Evolutionary conservation across 2,329 filamentous ascomycete species (phyloP).

Genomic region (Paraphoma sp.): DNA sequence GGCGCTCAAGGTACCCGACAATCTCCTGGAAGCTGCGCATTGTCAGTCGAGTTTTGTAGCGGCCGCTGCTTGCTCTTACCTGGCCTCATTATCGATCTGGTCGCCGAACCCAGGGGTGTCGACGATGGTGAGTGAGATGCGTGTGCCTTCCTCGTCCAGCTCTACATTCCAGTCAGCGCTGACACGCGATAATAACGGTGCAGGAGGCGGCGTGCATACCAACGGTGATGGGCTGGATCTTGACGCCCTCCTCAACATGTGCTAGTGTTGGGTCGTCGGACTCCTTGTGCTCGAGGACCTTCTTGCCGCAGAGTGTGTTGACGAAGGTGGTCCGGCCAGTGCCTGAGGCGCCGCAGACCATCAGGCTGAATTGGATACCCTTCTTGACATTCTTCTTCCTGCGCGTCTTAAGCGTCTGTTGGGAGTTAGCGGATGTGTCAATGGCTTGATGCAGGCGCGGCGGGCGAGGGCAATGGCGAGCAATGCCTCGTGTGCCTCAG

Average conservation of each 20-base stretch:
- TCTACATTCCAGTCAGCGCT: slow-evolving; percentile 54
- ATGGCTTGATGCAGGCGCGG: slow-evolving; percentile 19
- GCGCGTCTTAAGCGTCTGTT: slow-evolving; percentile 75
- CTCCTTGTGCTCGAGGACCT: slow-evolving; percentile 89
- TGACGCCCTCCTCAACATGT: slow-evolving; percentile 94
- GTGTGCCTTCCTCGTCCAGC: slow-evolving; percentile 96
- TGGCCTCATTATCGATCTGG: slow-evolving; percentile 98
- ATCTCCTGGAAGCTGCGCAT: slow-evolving; percentile 89
- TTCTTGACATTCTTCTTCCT: slow-evolving; percentile 99
- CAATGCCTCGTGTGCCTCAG: slow-evolving; percentile 30
- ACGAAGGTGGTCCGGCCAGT: slow-evolving; percentile 99
- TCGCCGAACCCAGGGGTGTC: slow-evolving; percentile 98
- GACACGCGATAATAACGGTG: background rate
- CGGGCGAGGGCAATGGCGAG: slow-evolving; percentile 19
- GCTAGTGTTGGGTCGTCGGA: slow-evolving; percentile 87
- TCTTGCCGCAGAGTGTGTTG: slow-evolving; percentile 97
- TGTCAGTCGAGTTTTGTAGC: slow-evolving; percentile 15
- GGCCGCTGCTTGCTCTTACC: slow-evolving; percentile 60
- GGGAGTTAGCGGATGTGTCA: slow-evolving; percentile 34
- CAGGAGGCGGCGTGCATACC: slow-evolving; percentile 63
- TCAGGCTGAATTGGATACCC: slow-evolving; percentile 99
- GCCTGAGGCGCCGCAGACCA: slow-evolving; percentile 99
- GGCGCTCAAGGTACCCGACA: slow-evolving; percentile 95
- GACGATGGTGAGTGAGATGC: slow-evolving; percentile 97
- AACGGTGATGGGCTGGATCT: slow-evolving; percentile 98